Conservation (phyloP, 108 stramenopile species). For the Pseudonitzschia pungens region DNA sequence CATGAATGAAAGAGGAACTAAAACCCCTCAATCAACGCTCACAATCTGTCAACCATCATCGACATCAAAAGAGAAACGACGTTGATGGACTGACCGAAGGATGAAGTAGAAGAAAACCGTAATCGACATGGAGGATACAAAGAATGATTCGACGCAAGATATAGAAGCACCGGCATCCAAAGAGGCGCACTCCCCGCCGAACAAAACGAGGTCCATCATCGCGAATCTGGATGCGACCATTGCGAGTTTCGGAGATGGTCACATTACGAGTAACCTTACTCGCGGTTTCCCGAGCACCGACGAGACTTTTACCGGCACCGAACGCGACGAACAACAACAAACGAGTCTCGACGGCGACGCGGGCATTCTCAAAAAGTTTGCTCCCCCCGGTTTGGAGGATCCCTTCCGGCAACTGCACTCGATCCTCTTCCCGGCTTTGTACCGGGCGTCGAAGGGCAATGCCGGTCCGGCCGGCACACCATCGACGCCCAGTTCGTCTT, state of each 20-base stretch:
- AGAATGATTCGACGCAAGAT: not conserved
- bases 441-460: not conserved
- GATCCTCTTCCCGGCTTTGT: slow-evolving; percentile 34
- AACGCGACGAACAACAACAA: not conserved
- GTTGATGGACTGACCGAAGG: not conserved
- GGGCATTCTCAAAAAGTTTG: slow-evolving; percentile 21
- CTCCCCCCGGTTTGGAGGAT: slow-evolving; percentile 38
- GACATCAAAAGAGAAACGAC: no score
- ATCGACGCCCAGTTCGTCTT: not conserved
- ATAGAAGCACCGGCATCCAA: not conserved
- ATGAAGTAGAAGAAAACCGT: not conserved
- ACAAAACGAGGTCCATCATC: not conserved
- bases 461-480: not conserved
- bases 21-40: no score
- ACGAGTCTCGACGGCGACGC: slow-evolving; percentile 28
- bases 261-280: no score
- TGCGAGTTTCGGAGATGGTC: slow-evolving; percentile 2
- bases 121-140: not conserved
- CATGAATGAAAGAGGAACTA: no score
- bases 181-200: not conserved
- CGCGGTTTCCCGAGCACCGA: not conserved
- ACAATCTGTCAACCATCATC: no score
- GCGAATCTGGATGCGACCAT: slow-evolving; percentile 8
- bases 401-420: slow-evolving; percentile 41
- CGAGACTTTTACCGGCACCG: not conserved